Evolutionary conservation across 164 flowering plant species (phyloP), one percentile per base, ranked within the genome.

Genomic region (Nelumbo lutea): DNA sequence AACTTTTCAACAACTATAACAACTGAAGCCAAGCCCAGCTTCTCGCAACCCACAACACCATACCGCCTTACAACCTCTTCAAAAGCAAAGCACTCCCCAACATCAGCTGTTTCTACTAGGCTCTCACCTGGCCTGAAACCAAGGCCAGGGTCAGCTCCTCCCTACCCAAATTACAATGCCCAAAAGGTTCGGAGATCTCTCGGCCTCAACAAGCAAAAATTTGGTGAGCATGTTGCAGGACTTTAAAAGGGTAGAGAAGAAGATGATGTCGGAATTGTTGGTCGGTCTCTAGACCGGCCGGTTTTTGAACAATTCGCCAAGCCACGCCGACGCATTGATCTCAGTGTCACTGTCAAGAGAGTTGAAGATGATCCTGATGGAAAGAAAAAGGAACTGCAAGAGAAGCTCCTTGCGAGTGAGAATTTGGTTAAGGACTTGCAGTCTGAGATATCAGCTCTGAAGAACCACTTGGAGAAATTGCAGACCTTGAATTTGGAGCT

Each of bases 401-500:
- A 73, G 72, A 84, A 79, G 74, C 73, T 84, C 15, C 65, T 66
- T 8, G 65, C 43, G 66, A 81, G 78, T 41, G 86, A 86, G 74
- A 73, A 42, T 73, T 65, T 78, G 74, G 77, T 85, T 11, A 73
- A 71, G 75, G 78, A 79, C 64, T 78, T 88, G 81, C 75, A 80
- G 76, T 51, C 81, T 52, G 80, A 88, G 78, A 72, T 86, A 43
- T 45, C 68, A 61, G 65, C 9, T 2, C 69, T 88, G 78, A 84
- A 75, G 71, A 61, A 67, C 9, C 88, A 84, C 55, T 69, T 86
- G 73, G 82, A 80, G 65, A 73, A 79, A 39, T 70, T 80, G 27
- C 82, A 75, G 64, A 58, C 66, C 74, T 78, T 83, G 77, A 88
- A 85, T 64, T 64, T 45, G n/a, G 86, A 85, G 76, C 79, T 88